Conservation (phyloP, 2,329 filamentous ascomycete genomes). For the Cephalotrichum gorgonifer region DNA sequence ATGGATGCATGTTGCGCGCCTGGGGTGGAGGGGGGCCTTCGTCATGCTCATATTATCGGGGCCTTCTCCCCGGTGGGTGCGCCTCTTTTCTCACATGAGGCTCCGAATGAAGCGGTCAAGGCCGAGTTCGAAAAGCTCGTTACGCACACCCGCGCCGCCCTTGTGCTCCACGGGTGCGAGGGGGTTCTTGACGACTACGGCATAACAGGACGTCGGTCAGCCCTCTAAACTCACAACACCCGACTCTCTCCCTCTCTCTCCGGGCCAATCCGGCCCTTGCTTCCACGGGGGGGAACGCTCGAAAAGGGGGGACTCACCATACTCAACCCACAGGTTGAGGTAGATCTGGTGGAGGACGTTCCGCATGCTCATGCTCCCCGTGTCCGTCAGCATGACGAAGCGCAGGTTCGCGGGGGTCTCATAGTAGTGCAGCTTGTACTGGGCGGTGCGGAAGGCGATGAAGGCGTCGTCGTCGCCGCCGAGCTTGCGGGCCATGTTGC, state of each 20-base stretch:
- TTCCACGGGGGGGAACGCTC: neutral
- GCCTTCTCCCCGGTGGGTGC: neutral
- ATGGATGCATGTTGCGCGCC: too few relatives aligned
- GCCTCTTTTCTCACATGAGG: conserved; percentile 36
- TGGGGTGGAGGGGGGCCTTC: neutral
- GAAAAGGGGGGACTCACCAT: conserved; percentile 42
- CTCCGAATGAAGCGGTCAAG: conserved; percentile 69
- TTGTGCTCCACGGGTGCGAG: conserved; percentile 59
- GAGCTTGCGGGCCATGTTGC: conserved; percentile 94
- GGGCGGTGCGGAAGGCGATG: conserved; percentile 81
- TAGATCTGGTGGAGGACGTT: conserved; percentile 97
- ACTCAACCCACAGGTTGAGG: conserved; percentile 96
- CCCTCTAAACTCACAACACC: neutral
- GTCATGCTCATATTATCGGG: too few relatives aligned
- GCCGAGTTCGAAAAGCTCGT: conserved; percentile 61
- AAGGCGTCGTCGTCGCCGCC: conserved; percentile 92
- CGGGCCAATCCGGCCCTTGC: too few relatives aligned
- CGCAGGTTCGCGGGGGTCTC: conserved; percentile 94
- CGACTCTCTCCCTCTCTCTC: too few relatives aligned
- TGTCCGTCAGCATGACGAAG: conserved; percentile 94
- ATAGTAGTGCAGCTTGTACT: conserved; percentile 99
- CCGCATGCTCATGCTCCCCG: conserved; percentile 77
- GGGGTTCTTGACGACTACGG: conserved; percentile 58
- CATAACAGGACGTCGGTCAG: neutral
- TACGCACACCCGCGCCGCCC: conserved; percentile 57